These are phyloP conservation scores for Venturiaceae sp. DNA, from an alignment of 2,329 filamentous ascomycete species.

Conservation along the genomic window DNA sequence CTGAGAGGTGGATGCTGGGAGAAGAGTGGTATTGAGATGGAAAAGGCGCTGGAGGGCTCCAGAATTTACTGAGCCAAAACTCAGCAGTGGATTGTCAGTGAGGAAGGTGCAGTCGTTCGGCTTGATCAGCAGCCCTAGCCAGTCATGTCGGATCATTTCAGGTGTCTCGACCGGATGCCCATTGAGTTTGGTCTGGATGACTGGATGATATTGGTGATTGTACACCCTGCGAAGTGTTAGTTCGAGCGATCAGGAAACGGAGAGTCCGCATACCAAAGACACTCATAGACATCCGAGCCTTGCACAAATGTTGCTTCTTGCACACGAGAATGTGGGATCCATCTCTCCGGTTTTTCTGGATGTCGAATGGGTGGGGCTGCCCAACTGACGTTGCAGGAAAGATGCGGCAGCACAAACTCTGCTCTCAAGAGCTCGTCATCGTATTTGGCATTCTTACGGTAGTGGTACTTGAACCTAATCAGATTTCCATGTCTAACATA, in stretches of 20 bases:
- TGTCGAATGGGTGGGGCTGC: conserved; percentile 40
- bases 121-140: conserved; percentile 29
- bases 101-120: conserved; percentile 27
- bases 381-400: conserved; percentile 45
- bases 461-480: conserved; percentile 44
- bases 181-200: conserved; percentile 34
- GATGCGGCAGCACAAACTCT: conserved; percentile 43
- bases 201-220: conserved; percentile 29
- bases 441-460: conserved; percentile 43
- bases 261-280: conserved; percentile 21
- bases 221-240: conserved; percentile 14
- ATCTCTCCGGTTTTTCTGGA: conserved; percentile 41
- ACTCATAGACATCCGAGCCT: conserved; percentile 42
- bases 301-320: conserved; percentile 46
- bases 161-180: conserved; percentile 41
- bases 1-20: conserved; percentile 27
- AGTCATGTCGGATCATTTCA: conserved; percentile 42
- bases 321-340: conserved; percentile 46
- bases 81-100: conserved; percentile 42
- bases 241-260: neutral
- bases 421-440: conserved; percentile 47
- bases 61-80: conserved; percentile 29
- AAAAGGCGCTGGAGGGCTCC: conserved; percentile 24
- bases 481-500: conserved; percentile 43
- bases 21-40: conserved; percentile 27